Evolutionary conservation across 73 alveolate species (phyloP).

Genomic region (Symbiodinium natans): DNA sequence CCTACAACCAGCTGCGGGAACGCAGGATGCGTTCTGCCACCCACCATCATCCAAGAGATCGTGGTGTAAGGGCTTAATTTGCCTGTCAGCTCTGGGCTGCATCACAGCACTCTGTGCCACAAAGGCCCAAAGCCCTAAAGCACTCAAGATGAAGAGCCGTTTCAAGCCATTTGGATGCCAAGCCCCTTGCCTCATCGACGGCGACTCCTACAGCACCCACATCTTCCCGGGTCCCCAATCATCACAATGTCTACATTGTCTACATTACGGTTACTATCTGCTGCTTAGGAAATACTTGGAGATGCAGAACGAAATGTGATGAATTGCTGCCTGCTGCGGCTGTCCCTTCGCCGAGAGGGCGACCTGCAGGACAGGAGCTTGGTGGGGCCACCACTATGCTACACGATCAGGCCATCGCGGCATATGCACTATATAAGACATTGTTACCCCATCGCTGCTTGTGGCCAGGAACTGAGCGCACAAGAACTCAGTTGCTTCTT

Average conservation of each 20-base stretch:
- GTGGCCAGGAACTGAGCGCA: no score
- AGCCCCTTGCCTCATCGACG: conserved; percentile 49
- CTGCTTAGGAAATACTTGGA: no score
- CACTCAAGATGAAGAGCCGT: not conserved
- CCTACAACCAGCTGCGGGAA: not conserved
- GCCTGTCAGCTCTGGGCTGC: no score
- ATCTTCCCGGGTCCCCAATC: not conserved
- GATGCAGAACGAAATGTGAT: not conserved
- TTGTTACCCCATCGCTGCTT: not conserved
- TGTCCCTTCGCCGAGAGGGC: conserved; percentile 67
- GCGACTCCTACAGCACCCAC: conserved; percentile 29
- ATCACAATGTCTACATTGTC: no score
- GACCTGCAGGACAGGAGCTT: not conserved
- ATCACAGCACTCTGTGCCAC: no score
- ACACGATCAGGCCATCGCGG: no score
- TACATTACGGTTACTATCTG: no score
- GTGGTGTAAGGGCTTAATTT: no score
- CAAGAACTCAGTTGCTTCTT: no score
- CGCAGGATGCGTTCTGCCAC: not conserved
- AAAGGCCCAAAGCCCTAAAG: no score
- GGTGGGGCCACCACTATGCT: not conserved
- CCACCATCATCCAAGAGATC: no score
- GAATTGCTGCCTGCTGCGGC: conserved; percentile 68
- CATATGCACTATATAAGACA: not conserved
- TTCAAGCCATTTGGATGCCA: not conserved